Percentiles rank a stretch among this genome's conserved stretches.
Evolutionary conservation across 1,139 yeast species (phyloP).

Genomic region (Yamadazyma epiphylla): DNA sequence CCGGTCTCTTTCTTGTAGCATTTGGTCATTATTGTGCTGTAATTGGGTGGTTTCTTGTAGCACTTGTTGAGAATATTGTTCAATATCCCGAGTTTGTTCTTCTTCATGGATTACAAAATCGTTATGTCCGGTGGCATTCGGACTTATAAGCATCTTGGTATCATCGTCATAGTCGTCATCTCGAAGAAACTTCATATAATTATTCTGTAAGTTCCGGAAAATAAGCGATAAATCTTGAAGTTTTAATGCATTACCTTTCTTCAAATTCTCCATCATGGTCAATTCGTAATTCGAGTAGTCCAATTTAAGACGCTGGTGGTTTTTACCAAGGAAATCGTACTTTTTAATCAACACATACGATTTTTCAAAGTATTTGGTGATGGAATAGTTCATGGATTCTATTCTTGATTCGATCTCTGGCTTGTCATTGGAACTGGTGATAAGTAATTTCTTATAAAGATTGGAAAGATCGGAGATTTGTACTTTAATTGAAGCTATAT

Average conservation of each 20-base stretch:
- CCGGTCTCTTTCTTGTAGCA: conserved; percentile 69
- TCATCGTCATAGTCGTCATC: conserved; percentile 59
- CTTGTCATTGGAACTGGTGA: conserved; percentile 84
- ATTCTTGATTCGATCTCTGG: conserved; percentile 61
- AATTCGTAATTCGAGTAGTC: conserved; percentile 48
- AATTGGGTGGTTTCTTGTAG: conserved; percentile 30
- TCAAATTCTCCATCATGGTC: conserved; percentile 71
- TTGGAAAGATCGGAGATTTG: conserved; percentile 57
- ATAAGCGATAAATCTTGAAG: conserved; percentile 75
- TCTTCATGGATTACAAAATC: conserved; percentile 23
- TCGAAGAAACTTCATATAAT: conserved; percentile 72
- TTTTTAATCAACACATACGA: conserved; percentile 75
- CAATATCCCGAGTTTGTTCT: conserved; percentile 36
- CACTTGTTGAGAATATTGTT: conserved; percentile 38
- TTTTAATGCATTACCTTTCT: conserved; percentile 78
- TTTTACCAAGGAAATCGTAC: conserved; percentile 49
- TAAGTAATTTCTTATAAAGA: conserved; percentile 74
- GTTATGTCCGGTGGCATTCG: conserved; percentile 13
- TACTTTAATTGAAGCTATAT: conserved; percentile 44
- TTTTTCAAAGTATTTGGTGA: conserved; percentile 70
- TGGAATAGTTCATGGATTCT: conserved; percentile 69
- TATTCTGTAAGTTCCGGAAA: conserved; percentile 84
- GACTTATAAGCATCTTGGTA: conserved; percentile 10
- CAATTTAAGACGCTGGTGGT: conserved; percentile 29
- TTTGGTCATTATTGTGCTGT: conserved; percentile 20